Base-by-base conservation (phyloP, 306 rosid genomes). In the Ziziphus jujuba region DNA sequence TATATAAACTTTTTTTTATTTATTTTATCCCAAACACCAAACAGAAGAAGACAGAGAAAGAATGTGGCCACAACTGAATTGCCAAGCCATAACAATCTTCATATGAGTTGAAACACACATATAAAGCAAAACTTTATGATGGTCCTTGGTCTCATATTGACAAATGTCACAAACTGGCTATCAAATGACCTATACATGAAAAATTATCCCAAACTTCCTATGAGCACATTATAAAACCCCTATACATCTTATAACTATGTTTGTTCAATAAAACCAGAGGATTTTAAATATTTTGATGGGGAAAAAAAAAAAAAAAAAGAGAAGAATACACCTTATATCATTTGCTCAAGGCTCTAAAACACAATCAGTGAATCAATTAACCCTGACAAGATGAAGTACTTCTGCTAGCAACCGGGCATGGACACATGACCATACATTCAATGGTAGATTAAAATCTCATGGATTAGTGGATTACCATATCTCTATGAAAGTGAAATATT, bases 161-260 rank as follows among this genome's bases (percentile, higher is more conserved):
- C 0, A 47, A 20, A 21, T 69, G 35, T 50, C 33, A 43, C 34
- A 14, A 71, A 13, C 25, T 36, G 44, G 33, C 40, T 58, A 20
- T 13, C 20, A 19, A 33, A 47, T 35, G 17, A 31, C 11, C 10
- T 33, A 31, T 16, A 20, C 20, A 20, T 44, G 19, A 15, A 49
- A 38, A 66, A 22, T 44, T 58, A 57, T 49, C 36, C 44, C 11
- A 58, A 38, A 28, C 45, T 57, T 56, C 36, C 68, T 61, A 64
- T 17, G 33, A 28, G 33, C 57, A 57, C 33, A 62, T 21, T 21
- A 11, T 33, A 33, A 33, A 47, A n/a, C 20, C 43, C 33, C 33
- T 28, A 4, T 28, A 28, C 33, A 28, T 28, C 33, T 28, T 28
- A 28, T 28, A 28, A 28, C 33, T 28, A 28, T 31, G 20, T 25